These are phyloP conservation scores for Westerdykella ornata DNA, from an alignment of 2,329 filamentous ascomycete genomes.

Conservation along the genomic window DNA sequence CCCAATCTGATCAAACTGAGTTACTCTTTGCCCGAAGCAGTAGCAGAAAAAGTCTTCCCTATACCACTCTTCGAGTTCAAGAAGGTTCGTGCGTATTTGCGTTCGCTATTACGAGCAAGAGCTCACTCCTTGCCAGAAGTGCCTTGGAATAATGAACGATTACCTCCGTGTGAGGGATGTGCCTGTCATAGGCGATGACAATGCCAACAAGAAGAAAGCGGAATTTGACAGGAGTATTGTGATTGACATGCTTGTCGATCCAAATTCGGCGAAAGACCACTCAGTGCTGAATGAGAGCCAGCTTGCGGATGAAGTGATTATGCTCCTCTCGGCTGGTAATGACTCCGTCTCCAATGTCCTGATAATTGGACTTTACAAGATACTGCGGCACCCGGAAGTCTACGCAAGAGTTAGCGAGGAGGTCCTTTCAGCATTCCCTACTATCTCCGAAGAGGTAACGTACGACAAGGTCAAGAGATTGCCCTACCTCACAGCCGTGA, in stretches of 20 bases:
- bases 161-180: constrained; percentile 4
- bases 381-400: constrained; percentile 3
- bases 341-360: constrained; percentile 7
- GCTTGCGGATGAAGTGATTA: constrained; percentile 9
- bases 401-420: constrained; percentile 3
- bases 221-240: constrained; percentile 4
- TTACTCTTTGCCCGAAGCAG: constrained; percentile 2
- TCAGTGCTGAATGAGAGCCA: constrained; percentile 2
- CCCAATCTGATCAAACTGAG: constrained; percentile 3
- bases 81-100: constrained; percentile 3
- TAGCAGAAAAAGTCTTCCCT: constrained; percentile 5
- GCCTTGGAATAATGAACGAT: constrained; percentile 2
- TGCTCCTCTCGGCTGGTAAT: constrained; percentile 9
- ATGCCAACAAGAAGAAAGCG: background rate
- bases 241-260: constrained; percentile 9
- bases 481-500: constrained; percentile 8
- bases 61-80: constrained; percentile 8
- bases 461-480: constrained; percentile 5
- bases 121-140: constrained; percentile 1
- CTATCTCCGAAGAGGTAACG: background rate
- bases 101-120: background rate
- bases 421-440: constrained; percentile 3
- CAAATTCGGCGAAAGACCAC: constrained; percentile 7
- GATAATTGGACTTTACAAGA: constrained; percentile 8
- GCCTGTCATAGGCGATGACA: background rate